Conservation (phyloP, 2,329 filamentous ascomycete species). For the Aspergillus candidus region DNA sequence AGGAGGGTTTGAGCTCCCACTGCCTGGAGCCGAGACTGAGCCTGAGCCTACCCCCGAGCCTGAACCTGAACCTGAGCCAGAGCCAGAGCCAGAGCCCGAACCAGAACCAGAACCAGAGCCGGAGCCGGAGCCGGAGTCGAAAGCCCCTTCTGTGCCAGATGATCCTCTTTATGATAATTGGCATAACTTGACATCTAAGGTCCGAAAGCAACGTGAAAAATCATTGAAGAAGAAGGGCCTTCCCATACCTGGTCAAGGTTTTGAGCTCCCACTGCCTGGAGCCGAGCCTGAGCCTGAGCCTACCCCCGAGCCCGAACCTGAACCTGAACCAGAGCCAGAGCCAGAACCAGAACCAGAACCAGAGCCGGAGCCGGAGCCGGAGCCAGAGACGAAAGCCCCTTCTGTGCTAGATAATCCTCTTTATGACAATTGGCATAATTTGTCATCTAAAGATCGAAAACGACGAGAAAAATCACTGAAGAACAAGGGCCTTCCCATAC, state of each 20-base stretch:
- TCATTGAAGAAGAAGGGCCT: slow-evolving; percentile 12
- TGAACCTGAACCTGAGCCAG: slow-evolving; percentile 23
- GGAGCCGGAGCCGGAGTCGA: slow-evolving; percentile 26
- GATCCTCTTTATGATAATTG: slow-evolving; percentile 17
- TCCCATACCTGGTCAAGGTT: slow-evolving; percentile 23
- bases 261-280: slow-evolving; percentile 23
- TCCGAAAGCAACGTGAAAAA: slow-evolving; percentile 16
- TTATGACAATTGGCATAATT: slow-evolving; percentile 14
- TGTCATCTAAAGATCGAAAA: slow-evolving; percentile 15
- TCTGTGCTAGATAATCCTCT: slow-evolving; percentile 15
- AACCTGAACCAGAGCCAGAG: slow-evolving; percentile 14
- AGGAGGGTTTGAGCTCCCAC: slow-evolving; percentile 24
- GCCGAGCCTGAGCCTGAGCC: slow-evolving; percentile 7
- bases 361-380: slow-evolving; percentile 13
- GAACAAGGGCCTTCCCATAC: slow-evolving; percentile 14
- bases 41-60: slow-evolving; percentile 13
- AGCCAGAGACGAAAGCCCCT: slow-evolving; percentile 25
- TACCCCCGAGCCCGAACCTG: slow-evolving; percentile 14
- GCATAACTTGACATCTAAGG: slow-evolving; percentile 12
- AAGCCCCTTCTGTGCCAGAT: slow-evolving; percentile 16
- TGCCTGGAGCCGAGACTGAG: slow-evolving; percentile 27
- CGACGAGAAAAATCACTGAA: slow-evolving; percentile 14
- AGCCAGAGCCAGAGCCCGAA: slow-evolving; percentile 24
- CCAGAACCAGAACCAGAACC: slow-evolving; percentile 23
- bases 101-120: slow-evolving; percentile 18